Evolutionary conservation across 352 stramenopile genomes (phyloP).

Genomic region (Phytophthora kernoviae): DNA sequence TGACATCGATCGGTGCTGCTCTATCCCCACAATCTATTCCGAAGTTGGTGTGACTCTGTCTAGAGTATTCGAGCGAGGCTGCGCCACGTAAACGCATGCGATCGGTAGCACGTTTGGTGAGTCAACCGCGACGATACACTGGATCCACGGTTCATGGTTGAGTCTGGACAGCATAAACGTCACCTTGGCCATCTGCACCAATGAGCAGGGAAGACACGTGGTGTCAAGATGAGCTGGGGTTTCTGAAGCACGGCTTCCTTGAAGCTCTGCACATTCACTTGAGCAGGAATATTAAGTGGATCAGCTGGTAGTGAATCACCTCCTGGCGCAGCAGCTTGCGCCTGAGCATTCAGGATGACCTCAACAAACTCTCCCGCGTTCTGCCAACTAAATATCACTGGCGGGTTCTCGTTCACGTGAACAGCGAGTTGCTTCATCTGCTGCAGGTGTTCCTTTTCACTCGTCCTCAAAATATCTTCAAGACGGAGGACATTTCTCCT

Average conservation of each 20-base stretch:
- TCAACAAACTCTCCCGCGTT: slow-evolving; percentile 1
- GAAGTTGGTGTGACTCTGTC: slow-evolving; percentile 1
- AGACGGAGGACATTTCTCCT: background rate
- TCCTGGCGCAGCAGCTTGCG: slow-evolving; percentile 9
- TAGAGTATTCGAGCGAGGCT: slow-evolving; percentile 2
- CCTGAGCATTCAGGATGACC: slow-evolving; percentile 2
- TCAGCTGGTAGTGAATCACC: slow-evolving; percentile 12
- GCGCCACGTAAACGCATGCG: slow-evolving; percentile 5
- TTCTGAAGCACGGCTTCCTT: slow-evolving; percentile 15
- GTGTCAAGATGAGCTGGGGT: slow-evolving; percentile 8
- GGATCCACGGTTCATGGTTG: slow-evolving; percentile 4
- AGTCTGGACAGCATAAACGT: background rate
- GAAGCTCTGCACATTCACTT: slow-evolving; percentile 15
- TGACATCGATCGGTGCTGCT: no score
- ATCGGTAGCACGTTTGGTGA: slow-evolving; percentile 6
- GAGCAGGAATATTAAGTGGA: slow-evolving; percentile 6
- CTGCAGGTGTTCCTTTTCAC: slow-evolving; percentile 11
- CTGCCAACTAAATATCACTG: slow-evolving; percentile 7
- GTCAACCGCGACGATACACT: slow-evolving; percentile 5
- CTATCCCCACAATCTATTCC: slow-evolving; percentile 13
- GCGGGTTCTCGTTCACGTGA: slow-evolving; percentile 3
- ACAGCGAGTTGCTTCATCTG: slow-evolving; percentile 10
- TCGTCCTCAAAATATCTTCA: slow-evolving; percentile 6
- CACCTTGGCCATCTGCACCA: background rate
- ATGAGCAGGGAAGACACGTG: slow-evolving; percentile 12